Evolutionary conservation across 176 grass and related monocot genomes (phyloP).

Genomic region (Otatea glauca): DNA sequence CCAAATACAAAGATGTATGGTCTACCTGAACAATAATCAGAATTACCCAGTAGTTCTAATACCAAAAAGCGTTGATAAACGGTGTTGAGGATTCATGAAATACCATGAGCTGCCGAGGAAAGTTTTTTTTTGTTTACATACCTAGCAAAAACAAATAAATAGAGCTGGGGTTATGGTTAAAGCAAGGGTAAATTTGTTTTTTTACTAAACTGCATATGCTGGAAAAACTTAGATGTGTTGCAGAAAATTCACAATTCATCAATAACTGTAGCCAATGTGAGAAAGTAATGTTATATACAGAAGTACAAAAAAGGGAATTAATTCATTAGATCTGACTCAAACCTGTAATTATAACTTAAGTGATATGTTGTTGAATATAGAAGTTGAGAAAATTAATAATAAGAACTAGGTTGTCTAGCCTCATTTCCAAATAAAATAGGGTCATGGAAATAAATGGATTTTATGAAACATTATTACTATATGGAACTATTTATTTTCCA

Average conservation of each 20-base stretch:
- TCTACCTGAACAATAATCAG: neutral
- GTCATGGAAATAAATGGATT: neutral
- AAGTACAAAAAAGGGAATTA: neutral
- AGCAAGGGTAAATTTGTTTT: neutral
- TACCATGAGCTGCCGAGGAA: neutral
- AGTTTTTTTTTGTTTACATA: slow-evolving; percentile 24
- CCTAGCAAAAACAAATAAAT: slow-evolving; percentile 33
- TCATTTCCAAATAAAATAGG: slow-evolving; percentile 28
- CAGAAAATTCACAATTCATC: neutral
- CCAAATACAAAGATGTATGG: neutral
- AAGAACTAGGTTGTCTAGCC: slow-evolving; percentile 4
- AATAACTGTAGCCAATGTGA: neutral
- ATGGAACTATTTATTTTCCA: neutral
- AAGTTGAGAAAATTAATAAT: slow-evolving; percentile 13
- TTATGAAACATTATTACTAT: neutral
- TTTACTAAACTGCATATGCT: neutral
- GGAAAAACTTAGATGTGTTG: neutral
- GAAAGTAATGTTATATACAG: slow-evolving; percentile 6
- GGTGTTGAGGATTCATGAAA: neutral
- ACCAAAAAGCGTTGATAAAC: slow-evolving; percentile 18
- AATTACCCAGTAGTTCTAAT: neutral
- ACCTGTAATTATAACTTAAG: neutral
- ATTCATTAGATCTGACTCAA: neutral
- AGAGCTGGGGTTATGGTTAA: slow-evolving; percentile 8
- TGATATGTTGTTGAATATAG: neutral